These are phyloP conservation scores for Citrullus colocynthis DNA, from an alignment of 306 rosid species.

Conservation along the genomic window DNA sequence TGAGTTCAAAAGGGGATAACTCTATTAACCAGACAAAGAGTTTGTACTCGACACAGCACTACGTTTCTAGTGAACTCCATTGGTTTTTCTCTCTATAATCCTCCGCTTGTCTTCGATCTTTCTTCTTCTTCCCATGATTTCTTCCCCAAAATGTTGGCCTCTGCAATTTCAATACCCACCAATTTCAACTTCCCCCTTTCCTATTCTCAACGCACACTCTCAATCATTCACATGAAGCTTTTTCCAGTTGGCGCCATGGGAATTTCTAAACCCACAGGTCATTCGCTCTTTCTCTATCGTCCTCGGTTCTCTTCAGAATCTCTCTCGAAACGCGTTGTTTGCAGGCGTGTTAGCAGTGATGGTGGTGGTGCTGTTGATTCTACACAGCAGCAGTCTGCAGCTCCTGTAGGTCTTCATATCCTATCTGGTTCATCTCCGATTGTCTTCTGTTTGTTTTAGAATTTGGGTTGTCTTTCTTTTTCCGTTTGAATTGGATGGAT, in stretches of 20 bases:
- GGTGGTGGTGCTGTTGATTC: constrained; percentile 32
- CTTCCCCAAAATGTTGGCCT: constrained; percentile 33
- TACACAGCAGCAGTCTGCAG: constrained; percentile 24
- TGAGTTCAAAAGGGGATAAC: not conserved
- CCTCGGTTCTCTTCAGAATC: constrained; percentile 12
- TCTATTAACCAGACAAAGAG: not conserved
- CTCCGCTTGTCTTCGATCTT: not conserved
- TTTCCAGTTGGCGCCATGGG: constrained; percentile 6
- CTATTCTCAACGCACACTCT: not conserved
- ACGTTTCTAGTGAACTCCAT: not conserved
- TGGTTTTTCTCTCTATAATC: not conserved
- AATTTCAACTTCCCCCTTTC: constrained; percentile 27
- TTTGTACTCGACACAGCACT: not conserved
- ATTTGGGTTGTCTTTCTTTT: not conserved
- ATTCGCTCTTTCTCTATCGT: constrained; percentile 2
- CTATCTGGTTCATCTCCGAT: not conserved
- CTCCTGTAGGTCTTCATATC: constrained; percentile 28
- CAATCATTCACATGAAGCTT: constrained; percentile 9
- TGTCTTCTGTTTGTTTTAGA: not conserved
- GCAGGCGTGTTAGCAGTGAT: constrained; percentile 24
- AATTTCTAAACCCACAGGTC: constrained; percentile 12
- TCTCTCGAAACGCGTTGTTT: constrained; percentile 14
- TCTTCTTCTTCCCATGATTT: not conserved
- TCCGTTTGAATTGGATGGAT: not conserved
- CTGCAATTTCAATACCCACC: constrained; percentile 25